Evolutionary conservation across 2,329 filamentous ascomycete genomes (phyloP).

Genomic region (Nothopassalora personata): DNA sequence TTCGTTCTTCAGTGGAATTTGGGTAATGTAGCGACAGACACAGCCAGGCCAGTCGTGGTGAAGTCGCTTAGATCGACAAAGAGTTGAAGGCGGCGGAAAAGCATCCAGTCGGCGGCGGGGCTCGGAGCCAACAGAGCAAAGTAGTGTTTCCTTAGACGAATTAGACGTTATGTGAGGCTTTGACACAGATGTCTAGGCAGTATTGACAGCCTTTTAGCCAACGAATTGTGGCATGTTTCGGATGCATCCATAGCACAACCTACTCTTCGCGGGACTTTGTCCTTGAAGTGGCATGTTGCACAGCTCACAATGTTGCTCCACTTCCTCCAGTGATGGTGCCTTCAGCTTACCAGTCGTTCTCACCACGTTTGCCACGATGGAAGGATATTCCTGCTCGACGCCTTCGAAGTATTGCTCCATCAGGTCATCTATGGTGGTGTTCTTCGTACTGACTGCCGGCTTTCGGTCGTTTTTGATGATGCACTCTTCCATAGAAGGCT

Average conservation of each 20-base stretch:
- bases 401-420: constrained; percentile 83
- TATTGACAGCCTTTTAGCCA: constrained; percentile 2
- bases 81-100: background rate
- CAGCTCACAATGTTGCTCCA: constrained; percentile 51
- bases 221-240: constrained; percentile 17
- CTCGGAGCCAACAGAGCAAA: background rate
- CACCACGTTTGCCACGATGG: constrained; percentile 92
- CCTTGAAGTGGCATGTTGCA: constrained; percentile 60
- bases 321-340: constrained; percentile 36
- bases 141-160: background rate
- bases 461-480: constrained; percentile 31
- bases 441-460: constrained; percentile 58
- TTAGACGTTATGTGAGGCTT: background rate
- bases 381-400: constrained; percentile 80
- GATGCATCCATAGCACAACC: constrained; percentile 68
- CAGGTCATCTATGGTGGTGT: constrained; percentile 83
- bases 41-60: constrained; percentile 14
- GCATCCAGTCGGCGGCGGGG: background rate
- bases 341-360: constrained; percentile 80
- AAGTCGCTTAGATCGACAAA: constrained; percentile 9
- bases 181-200: background rate
- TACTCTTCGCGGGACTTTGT: constrained; percentile 24
- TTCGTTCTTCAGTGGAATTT: constrained; percentile 19
- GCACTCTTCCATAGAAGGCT: constrained; percentile 36
- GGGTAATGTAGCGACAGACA: constrained; percentile 13